phyloP scores from a whole-genome alignment of 768 basidiomycete genomes.

The Lentinula detonsa region DNA sequence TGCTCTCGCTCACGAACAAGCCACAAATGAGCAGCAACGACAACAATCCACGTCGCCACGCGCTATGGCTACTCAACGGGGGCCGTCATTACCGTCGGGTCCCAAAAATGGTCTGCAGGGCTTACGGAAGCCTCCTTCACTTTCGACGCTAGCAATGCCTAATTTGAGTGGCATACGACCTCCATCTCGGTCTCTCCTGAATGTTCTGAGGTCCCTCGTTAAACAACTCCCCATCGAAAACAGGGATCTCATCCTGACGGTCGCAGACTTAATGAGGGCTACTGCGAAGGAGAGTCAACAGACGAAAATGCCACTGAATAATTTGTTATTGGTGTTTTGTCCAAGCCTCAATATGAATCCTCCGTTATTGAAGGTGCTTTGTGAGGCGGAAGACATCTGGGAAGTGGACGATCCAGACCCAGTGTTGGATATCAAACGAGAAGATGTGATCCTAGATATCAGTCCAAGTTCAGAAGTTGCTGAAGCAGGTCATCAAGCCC shows the following conservation, averaged over 20 bases:
- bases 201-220: conserved; percentile 58
- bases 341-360: conserved; percentile 82
- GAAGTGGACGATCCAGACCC: conserved; percentile 18
- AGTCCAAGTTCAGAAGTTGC: conserved; percentile 13
- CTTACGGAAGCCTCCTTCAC: conserved; percentile 72
- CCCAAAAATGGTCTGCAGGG: conserved; percentile 30
- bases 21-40: conserved; percentile 17
- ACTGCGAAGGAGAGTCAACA: conserved; percentile 62
- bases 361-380: conserved; percentile 61
- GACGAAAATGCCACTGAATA: conserved; percentile 92
- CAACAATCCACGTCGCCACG: conserved; percentile 1
- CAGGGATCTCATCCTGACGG: conserved; percentile 76
- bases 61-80: conserved; percentile 13
- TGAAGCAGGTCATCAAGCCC: conserved; percentile 8
- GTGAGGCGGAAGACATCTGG: conserved; percentile 71
- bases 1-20: conserved; percentile 54
- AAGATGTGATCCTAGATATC: conserved; percentile 21
- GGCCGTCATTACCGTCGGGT: conserved; percentile 29
- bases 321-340: conserved; percentile 82
- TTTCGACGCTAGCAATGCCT: conserved; percentile 74
- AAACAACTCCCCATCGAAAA: conserved; percentile 72
- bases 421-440: conserved; percentile 25
- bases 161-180: conserved; percentile 54
- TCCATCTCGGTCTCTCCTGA: conserved; percentile 52
- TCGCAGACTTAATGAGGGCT: conserved; percentile 72